Evolutionary conservation across 2,329 filamentous ascomycete species (phyloP).

Genomic region (Diplodia scrobiculata): DNA sequence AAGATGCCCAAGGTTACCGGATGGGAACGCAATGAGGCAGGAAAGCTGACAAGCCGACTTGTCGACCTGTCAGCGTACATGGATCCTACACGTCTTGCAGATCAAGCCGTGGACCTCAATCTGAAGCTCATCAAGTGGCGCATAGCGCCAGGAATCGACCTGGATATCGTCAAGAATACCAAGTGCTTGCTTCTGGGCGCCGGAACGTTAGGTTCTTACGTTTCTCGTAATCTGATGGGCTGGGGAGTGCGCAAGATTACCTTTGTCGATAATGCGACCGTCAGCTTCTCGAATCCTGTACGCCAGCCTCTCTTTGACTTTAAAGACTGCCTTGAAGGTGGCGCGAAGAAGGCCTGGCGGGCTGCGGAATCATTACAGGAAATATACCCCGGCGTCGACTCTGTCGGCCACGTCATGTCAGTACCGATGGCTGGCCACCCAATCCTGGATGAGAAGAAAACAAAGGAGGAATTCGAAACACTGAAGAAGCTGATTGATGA

Average conservation of each 20-base stretch:
- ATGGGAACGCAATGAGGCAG: conserved; percentile 82
- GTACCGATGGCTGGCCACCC: conserved; percentile 97
- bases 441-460: conserved; percentile 70
- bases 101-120: conserved; percentile 94
- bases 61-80: conserved; percentile 90
- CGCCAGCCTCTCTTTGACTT: conserved; percentile 91
- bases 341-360: conserved; percentile 76
- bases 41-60: conserved; percentile 75
- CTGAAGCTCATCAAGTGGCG: conserved; percentile 99
- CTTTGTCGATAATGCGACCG: conserved; percentile 88
- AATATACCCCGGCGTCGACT: conserved; percentile 89
- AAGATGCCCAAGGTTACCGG: conserved; percentile 87
- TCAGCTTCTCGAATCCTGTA: conserved; percentile 96
- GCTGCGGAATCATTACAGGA: conserved; percentile 78
- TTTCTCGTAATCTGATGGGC: conserved; percentile 85
- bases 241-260: conserved; percentile 97
- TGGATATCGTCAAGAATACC: conserved; percentile 85
- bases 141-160: conserved; percentile 81
- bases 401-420: conserved; percentile 75
- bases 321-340: conserved; percentile 82
- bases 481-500: conserved; percentile 74
- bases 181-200: conserved; percentile 89
- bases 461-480: conserved; percentile 72
- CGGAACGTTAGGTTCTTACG: conserved; percentile 90
- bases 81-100: conserved; percentile 83